Percentiles rank a stretch among this genome's conserved stretches.
Evolutionary conservation across 768 basidiomycete genomes (phyloP).

Genomic region (Myochromella boudieri): DNA sequence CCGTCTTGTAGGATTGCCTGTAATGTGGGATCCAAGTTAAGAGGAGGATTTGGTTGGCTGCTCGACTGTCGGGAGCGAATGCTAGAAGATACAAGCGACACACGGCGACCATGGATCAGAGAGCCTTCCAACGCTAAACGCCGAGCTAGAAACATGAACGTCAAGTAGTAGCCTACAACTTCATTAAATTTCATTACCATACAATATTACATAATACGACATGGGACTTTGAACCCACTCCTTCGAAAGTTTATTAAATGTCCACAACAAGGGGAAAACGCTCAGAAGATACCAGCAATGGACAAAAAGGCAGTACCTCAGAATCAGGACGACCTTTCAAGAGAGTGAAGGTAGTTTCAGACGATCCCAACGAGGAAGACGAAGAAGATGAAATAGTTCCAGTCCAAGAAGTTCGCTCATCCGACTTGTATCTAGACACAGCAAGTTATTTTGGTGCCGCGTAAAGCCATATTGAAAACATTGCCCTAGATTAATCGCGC

Average conservation of each 20-base stretch:
- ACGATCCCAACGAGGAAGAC: constrained; percentile 18
- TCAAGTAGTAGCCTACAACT: background rate
- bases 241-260: too few species aligned
- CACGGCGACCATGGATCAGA: background rate
- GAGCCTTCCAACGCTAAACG: background rate
- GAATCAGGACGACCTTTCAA: constrained; percentile 35
- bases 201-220: background rate
- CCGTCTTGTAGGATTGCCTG: constrained; percentile 62
- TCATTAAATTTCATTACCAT: constrained; percentile 7
- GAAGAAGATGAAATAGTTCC: constrained; percentile 31
- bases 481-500: constrained; percentile 78
- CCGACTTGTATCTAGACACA: constrained; percentile 94
- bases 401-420: constrained; percentile 46
- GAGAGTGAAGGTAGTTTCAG: constrained; percentile 24
- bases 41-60: constrained; percentile 57
- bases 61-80: too few species aligned
- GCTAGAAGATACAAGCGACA: background rate
- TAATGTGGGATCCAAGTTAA: constrained; percentile 68
- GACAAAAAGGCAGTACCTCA: constrained; percentile 3
- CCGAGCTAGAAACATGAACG: constrained; percentile 17
- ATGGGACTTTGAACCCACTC: background rate
- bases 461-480: constrained; percentile 7
- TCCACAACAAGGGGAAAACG: constrained; percentile 9
- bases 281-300: constrained; percentile 7
- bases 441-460: constrained; percentile 43